Evolutionary conservation across 1,284 basidiomycete genomes (phyloP).

Genomic region (Naganishia liquefaciens): DNA sequence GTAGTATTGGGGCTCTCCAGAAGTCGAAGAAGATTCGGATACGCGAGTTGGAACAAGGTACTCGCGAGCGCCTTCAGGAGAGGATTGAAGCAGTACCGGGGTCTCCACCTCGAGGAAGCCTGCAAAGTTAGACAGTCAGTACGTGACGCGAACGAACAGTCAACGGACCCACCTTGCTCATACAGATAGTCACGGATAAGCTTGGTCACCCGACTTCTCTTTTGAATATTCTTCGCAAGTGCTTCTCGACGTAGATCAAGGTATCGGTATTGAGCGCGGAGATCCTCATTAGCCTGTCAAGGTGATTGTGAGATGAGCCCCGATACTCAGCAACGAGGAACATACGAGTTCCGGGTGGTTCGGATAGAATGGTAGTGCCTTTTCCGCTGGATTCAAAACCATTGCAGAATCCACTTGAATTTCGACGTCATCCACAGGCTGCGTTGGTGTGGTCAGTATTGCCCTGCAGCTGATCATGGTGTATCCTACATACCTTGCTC

Average conservation of each 20-base stretch:
- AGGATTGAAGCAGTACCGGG: conserved; percentile 85
- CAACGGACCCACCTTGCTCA: conserved; percentile 62
- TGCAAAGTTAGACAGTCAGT: conserved; percentile 53
- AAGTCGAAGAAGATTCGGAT: conserved; percentile 29
- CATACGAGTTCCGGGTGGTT: conserved; percentile 73
- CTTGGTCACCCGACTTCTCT: conserved; percentile 76
- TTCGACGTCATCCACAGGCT: conserved; percentile 73
- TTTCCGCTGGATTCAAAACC: conserved; percentile 74
- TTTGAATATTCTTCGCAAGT: conserved; percentile 74
- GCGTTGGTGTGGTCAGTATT: conserved; percentile 50
- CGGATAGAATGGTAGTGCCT: conserved; percentile 74
- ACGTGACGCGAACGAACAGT: background rate
- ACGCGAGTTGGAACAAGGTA: conserved; percentile 87
- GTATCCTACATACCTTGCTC: conserved; percentile 29
- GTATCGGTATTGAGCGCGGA: conserved; percentile 80
- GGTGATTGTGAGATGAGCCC: background rate
- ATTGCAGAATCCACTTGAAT: conserved; percentile 69
- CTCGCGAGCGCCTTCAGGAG: conserved; percentile 91
- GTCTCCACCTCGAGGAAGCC: conserved; percentile 92
- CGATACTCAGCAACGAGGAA: conserved; percentile 30
- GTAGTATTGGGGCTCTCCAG: conserved; percentile 67
- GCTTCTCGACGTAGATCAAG: conserved; percentile 78
- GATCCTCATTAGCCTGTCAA: conserved; percentile 75
- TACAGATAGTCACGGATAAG: conserved; percentile 73
- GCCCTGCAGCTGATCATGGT: too few species aligned